Evolutionary conservation across 768 basidiomycete species (phyloP).

Genomic region (Terana coerulea): DNA sequence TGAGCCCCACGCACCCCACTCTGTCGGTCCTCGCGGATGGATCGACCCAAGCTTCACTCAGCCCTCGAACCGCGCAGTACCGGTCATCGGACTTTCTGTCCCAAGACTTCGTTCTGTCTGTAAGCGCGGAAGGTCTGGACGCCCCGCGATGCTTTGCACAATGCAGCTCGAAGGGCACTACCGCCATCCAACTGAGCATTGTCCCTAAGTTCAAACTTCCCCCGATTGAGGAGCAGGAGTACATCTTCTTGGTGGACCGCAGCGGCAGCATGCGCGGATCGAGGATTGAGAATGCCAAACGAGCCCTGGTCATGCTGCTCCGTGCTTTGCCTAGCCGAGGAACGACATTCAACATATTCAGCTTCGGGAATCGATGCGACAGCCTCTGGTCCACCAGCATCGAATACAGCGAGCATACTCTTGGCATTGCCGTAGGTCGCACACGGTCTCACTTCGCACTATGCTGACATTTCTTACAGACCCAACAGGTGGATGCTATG

Average conservation of each 20-base stretch:
- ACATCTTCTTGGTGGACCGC: slow-evolving; percentile 57
- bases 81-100: slow-evolving; percentile 39
- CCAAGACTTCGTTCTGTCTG: slow-evolving; percentile 47
- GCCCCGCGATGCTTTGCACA: slow-evolving; percentile 56
- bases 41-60: slow-evolving; percentile 34
- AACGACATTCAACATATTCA: slow-evolving; percentile 55
- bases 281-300: slow-evolving; percentile 45
- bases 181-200: slow-evolving; percentile 52
- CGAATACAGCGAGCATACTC: slow-evolving; percentile 25
- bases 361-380: slow-evolving; percentile 37
- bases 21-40: slow-evolving; percentile 33
- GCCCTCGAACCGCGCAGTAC: slow-evolving; percentile 34
- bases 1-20: slow-evolving; percentile 42
- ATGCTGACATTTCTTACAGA: not conserved
- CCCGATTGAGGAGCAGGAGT: slow-evolving; percentile 45
- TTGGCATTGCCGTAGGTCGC: slow-evolving; percentile 37
- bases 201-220: slow-evolving; percentile 48
- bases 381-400: slow-evolving; percentile 35
- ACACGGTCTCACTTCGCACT: not conserved
- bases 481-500: slow-evolving; percentile 35
- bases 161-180: slow-evolving; percentile 27
- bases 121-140: slow-evolving; percentile 48
- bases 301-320: slow-evolving; percentile 43
- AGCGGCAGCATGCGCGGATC: slow-evolving; percentile 46
- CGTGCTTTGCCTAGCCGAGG: slow-evolving; percentile 40